Conservation (phyloP, 1,284 basidiomycete genomes). For the Coniferiporia weirii region DNA sequence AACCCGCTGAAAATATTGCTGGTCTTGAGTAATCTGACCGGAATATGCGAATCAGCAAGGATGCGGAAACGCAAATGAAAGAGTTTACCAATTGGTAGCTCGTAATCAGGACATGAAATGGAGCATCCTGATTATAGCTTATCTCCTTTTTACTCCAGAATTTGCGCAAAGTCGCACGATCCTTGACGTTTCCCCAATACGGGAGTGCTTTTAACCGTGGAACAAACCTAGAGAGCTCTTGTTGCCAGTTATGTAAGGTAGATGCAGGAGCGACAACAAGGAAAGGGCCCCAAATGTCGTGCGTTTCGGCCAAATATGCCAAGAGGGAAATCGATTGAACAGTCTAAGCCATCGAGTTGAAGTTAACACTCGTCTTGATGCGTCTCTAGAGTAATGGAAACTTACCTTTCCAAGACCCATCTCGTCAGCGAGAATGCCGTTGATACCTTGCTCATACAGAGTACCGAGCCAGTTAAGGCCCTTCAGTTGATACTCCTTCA, state of each 20-base stretch:
- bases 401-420: conserved; percentile 93
- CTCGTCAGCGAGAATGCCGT: conserved; percentile 96
- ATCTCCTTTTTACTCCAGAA: conserved; percentile 99
- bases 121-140: conserved; percentile 91
- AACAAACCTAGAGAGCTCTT: conserved; percentile 95
- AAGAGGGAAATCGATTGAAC: conserved; percentile 98
- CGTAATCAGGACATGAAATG: conserved; percentile 96
- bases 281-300: conserved; percentile 99
- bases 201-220: conserved; percentile 92
- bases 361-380: background rate
- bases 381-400: background rate
- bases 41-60: conserved; percentile 1
- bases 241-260: conserved; percentile 99
- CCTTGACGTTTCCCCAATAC: conserved; percentile 98
- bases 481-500: conserved; percentile 99
- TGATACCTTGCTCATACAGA: conserved; percentile 98
- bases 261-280: conserved; percentile 98
- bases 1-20: conserved; percentile 96
- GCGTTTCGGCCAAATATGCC: conserved; percentile 94
- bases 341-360: conserved; percentile 51
- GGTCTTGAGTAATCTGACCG: conserved; percentile 85
- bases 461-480: conserved; percentile 98
- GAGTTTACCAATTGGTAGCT: conserved; percentile 84
- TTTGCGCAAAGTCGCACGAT: conserved; percentile 89
- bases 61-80: conserved; percentile 24